phyloP scores from a whole-genome alignment of 2,329 filamentous ascomycete genomes.

The Fusarium sp. region DNA sequence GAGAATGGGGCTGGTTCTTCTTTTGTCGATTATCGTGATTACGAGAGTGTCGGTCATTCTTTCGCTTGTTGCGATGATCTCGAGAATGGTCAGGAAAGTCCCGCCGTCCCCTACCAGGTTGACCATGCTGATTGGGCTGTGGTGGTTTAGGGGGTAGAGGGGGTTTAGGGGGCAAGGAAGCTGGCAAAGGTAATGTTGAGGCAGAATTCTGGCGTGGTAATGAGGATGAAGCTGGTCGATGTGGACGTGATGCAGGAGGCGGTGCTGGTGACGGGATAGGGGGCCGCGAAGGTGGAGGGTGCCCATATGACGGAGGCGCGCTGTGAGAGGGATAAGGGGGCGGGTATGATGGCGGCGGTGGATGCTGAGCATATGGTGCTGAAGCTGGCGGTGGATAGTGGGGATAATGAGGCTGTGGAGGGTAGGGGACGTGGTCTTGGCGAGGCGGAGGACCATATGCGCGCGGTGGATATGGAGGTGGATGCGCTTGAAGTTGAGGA shows the following conservation, averaged over 20 bases:
- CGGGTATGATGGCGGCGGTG: constrained; percentile 31
- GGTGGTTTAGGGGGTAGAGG: constrained; percentile 48
- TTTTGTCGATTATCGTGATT: constrained; percentile 45
- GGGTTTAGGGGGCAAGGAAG: constrained; percentile 49
- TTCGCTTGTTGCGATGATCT: constrained; percentile 47
- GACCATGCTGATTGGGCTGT: constrained; percentile 29
- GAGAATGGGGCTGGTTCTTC: constrained; percentile 36
- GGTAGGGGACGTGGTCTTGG: constrained; percentile 34
- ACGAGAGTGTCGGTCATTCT: constrained; percentile 47
- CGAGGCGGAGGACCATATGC: constrained; percentile 34
- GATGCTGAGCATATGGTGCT: constrained; percentile 33
- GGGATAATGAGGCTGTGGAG: constrained; percentile 31
- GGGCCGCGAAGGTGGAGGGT: constrained; percentile 24
- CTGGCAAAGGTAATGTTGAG: constrained; percentile 30
- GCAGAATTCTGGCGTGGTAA: constrained; percentile 27
- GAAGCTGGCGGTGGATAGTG: constrained; percentile 34
- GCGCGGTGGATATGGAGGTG: constrained; percentile 34
- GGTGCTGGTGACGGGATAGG: constrained; percentile 26
- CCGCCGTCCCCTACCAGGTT: constrained; percentile 34
- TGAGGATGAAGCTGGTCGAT: constrained; percentile 26
- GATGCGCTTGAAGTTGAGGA: constrained; percentile 24
- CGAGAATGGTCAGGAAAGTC: constrained; percentile 44
- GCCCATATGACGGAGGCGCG: constrained; percentile 31
- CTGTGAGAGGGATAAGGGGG: constrained; percentile 35
- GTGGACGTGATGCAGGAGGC: constrained; percentile 21